Evolutionary conservation across 2,329 filamentous ascomycete species (phyloP).

Genomic region (Alternaria gansuensis): DNA sequence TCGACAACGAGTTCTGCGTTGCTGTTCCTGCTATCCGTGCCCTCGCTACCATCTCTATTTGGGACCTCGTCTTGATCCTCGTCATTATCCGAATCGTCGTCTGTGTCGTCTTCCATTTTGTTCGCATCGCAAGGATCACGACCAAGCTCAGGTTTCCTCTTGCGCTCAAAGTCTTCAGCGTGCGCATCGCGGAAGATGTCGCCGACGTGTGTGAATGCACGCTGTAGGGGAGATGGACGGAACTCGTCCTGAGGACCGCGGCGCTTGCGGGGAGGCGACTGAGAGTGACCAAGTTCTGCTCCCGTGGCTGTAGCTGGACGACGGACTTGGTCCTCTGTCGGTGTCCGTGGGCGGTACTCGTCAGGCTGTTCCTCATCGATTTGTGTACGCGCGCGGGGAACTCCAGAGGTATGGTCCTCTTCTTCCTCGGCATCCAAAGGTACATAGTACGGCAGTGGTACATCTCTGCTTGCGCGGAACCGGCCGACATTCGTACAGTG

Average conservation of each 20-base stretch:
- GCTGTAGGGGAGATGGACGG: conserved; percentile 48
- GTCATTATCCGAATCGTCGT: conserved; percentile 27
- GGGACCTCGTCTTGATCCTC: conserved; percentile 6
- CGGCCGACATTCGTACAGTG: conserved; percentile 84
- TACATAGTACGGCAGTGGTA: conserved; percentile 81
- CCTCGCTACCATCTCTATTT: conserved; percentile 1
- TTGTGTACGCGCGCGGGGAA: conserved; percentile 14
- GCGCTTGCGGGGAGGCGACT: conserved; percentile 30
- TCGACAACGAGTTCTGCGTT: conserved; percentile 9
- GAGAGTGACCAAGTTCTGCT: conserved; percentile 29
- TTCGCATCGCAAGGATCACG: conserved; percentile 39
- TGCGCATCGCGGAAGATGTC: conserved; percentile 84
- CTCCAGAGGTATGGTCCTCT: conserved; percentile 11
- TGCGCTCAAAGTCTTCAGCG: conserved; percentile 90
- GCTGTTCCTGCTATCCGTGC: neutral
- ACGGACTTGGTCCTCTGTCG: conserved; percentile 1
- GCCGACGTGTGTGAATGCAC: conserved; percentile 63
- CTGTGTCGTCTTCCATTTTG: conserved; percentile 44
- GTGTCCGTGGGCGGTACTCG: conserved; percentile 10
- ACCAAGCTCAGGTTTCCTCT: conserved; percentile 62
- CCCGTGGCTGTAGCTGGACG: conserved; percentile 33
- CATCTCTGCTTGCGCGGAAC: conserved; percentile 88
- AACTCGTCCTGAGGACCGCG: conserved; percentile 30
- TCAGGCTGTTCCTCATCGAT: conserved; percentile 47
- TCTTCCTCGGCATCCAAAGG: conserved; percentile 31